Evolutionary conservation across 2,329 filamentous ascomycete genomes (phyloP), one percentile per base, ranked within the genome.

Genomic region (Madurella fahalii): DNA sequence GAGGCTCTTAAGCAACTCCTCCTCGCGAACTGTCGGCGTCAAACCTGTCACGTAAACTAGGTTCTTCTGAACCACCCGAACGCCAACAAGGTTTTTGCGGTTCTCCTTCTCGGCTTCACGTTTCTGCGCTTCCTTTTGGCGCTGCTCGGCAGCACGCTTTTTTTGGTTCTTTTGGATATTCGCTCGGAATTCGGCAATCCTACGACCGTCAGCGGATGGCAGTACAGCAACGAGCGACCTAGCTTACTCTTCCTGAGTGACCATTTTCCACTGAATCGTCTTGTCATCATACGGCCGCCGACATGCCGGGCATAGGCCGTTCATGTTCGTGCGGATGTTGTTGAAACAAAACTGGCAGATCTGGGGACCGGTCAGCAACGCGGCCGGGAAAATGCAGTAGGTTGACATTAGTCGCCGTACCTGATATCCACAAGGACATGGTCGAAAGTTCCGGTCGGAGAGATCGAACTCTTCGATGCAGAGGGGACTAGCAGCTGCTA

Each of bases 281-380:
- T 93, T 93, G 64, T 99, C 95, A 71, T 96, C 91, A 71, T 99
- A 99, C 5, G 90, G 87, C 70, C 94, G 83, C 73, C 94, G 85
- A 71, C 94, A 99, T 63, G 95, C 95, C n/a, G 94, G 94, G 72
- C 94, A 99, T 54, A 96, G 81, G 37, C 93, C 92, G 69, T 96
- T 97, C 82, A 96, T 91, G 66, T 96, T 96, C 65, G 89, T 95
- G 75, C 95, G 95, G 71, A 99, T 95, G 71, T 97, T 99, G 75
- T 99, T 96, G 78, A 93, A 99, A 76, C 94, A 99, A 74, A 99
- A 99, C 78, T 99, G 95, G 74, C 94, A 99, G 71, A 99, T 93
- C 92, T 96, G 66, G 44, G 46, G 47, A 52, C 43, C 47, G 20
- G 50, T 61, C 16, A 57, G 56, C 41, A 12, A 48, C 40, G 12